Evolutionary conservation across 495 filamentous ascomycete genomes (phyloP), one percentile per base, ranked within the genome.

Genomic region (Aspergillus haitiensis): DNA sequence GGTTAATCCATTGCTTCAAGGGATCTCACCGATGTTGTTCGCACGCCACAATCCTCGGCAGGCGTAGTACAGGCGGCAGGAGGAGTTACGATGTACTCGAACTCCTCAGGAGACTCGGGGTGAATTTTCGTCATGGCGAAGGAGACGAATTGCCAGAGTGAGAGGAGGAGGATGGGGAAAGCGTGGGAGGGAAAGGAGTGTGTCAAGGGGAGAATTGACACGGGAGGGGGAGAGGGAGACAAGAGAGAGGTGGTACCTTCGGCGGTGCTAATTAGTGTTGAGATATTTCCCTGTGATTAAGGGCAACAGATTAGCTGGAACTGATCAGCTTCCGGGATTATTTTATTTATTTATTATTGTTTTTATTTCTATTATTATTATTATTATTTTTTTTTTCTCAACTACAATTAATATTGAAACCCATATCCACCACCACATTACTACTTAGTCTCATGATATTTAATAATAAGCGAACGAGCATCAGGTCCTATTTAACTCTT

Each of bases 81-180:
- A 58, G 86, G 86, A 58, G 86, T 89, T 62, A 84, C 74, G 55
- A 88, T 83, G 72, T 84, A 88, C 72, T 88, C 86, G 71, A 88
- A 86, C 68, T 87, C 83, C 72, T 85, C 84, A 13, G 76, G 81
- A 65, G 76, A 79, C 71, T 83, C 79, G 55, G 80, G 78, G 44
- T 75, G 72, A 52, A 70, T 70, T 56, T 72, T 77, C 66, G 76
- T 71, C 81, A 82, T 83, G 57, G 60, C 71, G 51, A 56, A 58
- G 51, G 52, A 58, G 63, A 61, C 54, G 64, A 69, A 70, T 64
- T 64, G 65, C 57, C 36, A 34, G 44, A 47, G 50, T 37, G 37
- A 27, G 42, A 33, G 49, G 40, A 55, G 31, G 52, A 37, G 15
- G 50, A 48, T 40, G 33, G 52, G 42, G 56, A 35, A 21, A 42